These are phyloP conservation scores for Dentipellis fragilis DNA, from an alignment of 768 basidiomycete genomes.

Conservation along the genomic window DNA sequence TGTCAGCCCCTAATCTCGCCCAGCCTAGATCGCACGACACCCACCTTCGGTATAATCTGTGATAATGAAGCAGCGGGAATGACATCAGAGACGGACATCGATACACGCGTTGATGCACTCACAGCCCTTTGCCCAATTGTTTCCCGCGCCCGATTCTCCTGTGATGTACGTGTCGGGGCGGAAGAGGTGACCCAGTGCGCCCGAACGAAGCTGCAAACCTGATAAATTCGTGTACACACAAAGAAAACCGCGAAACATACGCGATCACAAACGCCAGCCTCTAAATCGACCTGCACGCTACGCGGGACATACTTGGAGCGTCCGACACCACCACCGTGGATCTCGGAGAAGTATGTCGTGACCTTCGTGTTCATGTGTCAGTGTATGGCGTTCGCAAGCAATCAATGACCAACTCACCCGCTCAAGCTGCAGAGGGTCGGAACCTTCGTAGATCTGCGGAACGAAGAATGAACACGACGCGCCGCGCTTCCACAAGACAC, in stretches of 20 bases:
- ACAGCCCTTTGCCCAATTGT: conserved; percentile 97
- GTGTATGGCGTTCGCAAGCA: too few species aligned
- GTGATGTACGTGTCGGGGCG: conserved; percentile 80
- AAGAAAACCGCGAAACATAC: conserved; percentile 29
- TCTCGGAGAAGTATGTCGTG: conserved; percentile 75
- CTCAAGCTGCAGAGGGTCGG: conserved; percentile 63
- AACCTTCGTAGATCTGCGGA: conserved; percentile 45
- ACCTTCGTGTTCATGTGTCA: conserved; percentile 25
- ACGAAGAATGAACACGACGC: not conserved
- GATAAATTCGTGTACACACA: too few species aligned
- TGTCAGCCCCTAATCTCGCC: not conserved
- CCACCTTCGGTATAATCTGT: conserved; percentile 73
- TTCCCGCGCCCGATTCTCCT: conserved; percentile 61
- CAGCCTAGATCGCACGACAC: conserved; percentile 7
- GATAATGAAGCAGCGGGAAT: conserved; percentile 15
- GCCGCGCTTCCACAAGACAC: conserved; percentile 1
- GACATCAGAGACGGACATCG: conserved; percentile 1
- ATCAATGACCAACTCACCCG: conserved; percentile 36
- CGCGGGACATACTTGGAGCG: conserved; percentile 78
- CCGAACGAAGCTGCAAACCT: conserved; percentile 47
- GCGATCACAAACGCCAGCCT: conserved; percentile 75
- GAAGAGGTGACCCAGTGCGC: conserved; percentile 66
- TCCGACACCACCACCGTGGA: conserved; percentile 28
- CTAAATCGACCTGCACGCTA: conserved; percentile 84
- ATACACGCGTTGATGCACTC: conserved; percentile 19